Conservation (phyloP, 2,329 filamentous ascomycete species). For the Paraphoma sp. region DNA sequence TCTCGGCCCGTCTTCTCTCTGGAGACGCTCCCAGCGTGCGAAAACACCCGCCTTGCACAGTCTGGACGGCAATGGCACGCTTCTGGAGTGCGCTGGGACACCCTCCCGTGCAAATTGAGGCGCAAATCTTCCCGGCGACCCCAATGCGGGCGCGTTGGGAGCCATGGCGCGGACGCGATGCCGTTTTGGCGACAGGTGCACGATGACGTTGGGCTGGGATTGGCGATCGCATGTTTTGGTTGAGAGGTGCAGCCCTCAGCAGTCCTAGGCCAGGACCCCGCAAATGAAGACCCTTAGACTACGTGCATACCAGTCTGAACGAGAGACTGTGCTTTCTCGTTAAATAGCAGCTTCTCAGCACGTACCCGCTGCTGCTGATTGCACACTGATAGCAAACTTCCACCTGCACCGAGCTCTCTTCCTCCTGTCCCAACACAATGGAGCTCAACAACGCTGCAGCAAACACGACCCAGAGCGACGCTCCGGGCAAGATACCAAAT, state of each 20-base stretch:
- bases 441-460: slow-evolving; percentile 53
- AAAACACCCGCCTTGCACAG: background rate
- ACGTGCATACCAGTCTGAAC: slow-evolving; percentile 7
- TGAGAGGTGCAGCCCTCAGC: slow-evolving; percentile 36
- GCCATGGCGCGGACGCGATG: slow-evolving; percentile 28
- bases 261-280: slow-evolving; percentile 37
- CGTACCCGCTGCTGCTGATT: slow-evolving; percentile 7
- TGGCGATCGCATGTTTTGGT: slow-evolving; percentile 37
- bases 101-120: slow-evolving; percentile 17
- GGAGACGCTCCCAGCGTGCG: background rate
- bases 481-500: slow-evolving; percentile 62
- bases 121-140: slow-evolving; percentile 25
- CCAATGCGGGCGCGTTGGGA: slow-evolving; percentile 27
- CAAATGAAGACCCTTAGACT: slow-evolving; percentile 31
- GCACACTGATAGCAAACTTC: slow-evolving; percentile 22
- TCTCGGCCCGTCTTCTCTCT: slow-evolving; percentile 9
- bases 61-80: background rate
- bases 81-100: background rate
- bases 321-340: slow-evolving; percentile 12
- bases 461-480: slow-evolving; percentile 53
- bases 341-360: slow-evolving; percentile 17
- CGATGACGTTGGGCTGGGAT: slow-evolving; percentile 40
- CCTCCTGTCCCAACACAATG: slow-evolving; percentile 33
- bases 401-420: slow-evolving; percentile 11
- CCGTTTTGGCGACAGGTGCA: slow-evolving; percentile 24